These are phyloP conservation scores for Paraurostyla sp. DNA, from an alignment of 73 alveolate genomes.

Conservation along the genomic window DNA sequence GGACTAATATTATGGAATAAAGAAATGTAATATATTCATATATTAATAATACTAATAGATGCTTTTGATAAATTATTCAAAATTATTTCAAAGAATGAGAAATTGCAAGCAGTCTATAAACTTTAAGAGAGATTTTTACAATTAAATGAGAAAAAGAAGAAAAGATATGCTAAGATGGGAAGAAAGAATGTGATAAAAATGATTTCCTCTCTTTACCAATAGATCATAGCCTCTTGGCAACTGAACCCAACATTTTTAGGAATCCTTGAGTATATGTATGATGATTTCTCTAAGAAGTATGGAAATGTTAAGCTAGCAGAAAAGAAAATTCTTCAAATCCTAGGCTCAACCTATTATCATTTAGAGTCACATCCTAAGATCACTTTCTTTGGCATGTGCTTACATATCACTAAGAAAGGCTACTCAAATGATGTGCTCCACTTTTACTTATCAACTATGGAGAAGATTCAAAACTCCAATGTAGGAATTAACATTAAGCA, in stretches of 20 bases:
- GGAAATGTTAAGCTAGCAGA: conserved; percentile 59
- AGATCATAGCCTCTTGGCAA: not conserved
- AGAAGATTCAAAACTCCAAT: conserved; percentile 44
- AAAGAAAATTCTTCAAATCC: conserved; percentile 46
- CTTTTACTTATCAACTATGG: conserved; percentile 32
- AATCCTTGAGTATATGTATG: conserved; percentile 57
- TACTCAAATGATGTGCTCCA: conserved; percentile 57
- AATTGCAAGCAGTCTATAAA: conserved; percentile 28
- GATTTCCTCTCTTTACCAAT: not conserved
- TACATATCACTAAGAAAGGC: conserved; percentile 42
- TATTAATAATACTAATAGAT: not conserved
- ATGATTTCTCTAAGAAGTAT: conserved; percentile 56
- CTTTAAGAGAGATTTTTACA: conserved; percentile 10
- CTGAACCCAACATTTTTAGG: not conserved
- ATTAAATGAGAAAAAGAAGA: conserved; percentile 47
- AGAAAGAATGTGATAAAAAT: conserved; percentile 53
- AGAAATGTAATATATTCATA: conserved; percentile 2
- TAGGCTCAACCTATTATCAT: conserved; percentile 54
- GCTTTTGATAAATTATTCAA: conserved; percentile 47
- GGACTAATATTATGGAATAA: conserved; percentile 37
- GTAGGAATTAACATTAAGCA: conserved; percentile 32
- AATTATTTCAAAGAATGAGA: conserved; percentile 43
- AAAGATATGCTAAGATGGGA: conserved; percentile 53
- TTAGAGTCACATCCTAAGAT: conserved; percentile 45
- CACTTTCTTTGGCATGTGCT: conserved; percentile 18